These are phyloP conservation scores for Parafenestella ontariensis DNA, from an alignment of 2,329 filamentous ascomycete species.

Conservation along the genomic window DNA sequence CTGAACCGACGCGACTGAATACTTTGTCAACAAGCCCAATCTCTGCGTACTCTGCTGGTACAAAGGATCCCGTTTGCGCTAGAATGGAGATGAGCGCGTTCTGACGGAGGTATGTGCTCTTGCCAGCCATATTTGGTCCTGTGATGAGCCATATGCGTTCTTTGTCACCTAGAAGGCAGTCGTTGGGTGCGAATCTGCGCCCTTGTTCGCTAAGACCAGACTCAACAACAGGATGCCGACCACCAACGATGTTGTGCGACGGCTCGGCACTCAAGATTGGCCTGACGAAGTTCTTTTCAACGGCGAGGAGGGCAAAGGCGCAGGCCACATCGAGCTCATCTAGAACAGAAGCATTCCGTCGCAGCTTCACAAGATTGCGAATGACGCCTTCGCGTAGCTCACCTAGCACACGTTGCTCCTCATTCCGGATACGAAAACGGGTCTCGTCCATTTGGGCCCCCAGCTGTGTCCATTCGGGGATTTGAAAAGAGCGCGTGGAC, in stretches of 20 bases:
- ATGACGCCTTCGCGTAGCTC: slow-evolving; percentile 78
- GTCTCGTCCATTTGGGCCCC: slow-evolving; percentile 80
- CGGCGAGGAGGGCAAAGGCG: slow-evolving; percentile 81
- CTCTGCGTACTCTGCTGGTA: slow-evolving; percentile 85
- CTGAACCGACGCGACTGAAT: slow-evolving; percentile 85
- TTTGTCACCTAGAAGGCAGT: slow-evolving; percentile 80
- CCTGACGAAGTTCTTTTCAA: slow-evolving; percentile 74
- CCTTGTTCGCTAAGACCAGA: slow-evolving; percentile 80
- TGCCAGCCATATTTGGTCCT: slow-evolving; percentile 98
- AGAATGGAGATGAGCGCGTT: slow-evolving; percentile 94
- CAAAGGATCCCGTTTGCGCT: slow-evolving; percentile 90
- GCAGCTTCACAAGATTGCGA: slow-evolving; percentile 80
- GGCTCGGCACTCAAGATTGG: slow-evolving; percentile 72
- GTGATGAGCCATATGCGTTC: slow-evolving; percentile 74
- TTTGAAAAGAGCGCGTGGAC: slow-evolving; percentile 82
- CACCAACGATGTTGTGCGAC: slow-evolving; percentile 79
- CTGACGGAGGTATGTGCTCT: slow-evolving; percentile 93
- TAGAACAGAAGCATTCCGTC: slow-evolving; percentile 87
- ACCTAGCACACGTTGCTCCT: slow-evolving; percentile 83
- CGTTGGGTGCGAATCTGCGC: slow-evolving; percentile 81
- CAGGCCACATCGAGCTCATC: slow-evolving; percentile 92
- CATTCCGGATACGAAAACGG: slow-evolving; percentile 77
- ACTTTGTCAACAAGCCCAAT: slow-evolving; percentile 95
- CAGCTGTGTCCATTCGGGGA: slow-evolving; percentile 82
- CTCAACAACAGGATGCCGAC: slow-evolving; percentile 92